Evolutionary conservation across 2,329 filamentous ascomycete genomes (phyloP), one percentile per base, ranked within the genome.

Genomic region (Cladosporium colombiae): DNA sequence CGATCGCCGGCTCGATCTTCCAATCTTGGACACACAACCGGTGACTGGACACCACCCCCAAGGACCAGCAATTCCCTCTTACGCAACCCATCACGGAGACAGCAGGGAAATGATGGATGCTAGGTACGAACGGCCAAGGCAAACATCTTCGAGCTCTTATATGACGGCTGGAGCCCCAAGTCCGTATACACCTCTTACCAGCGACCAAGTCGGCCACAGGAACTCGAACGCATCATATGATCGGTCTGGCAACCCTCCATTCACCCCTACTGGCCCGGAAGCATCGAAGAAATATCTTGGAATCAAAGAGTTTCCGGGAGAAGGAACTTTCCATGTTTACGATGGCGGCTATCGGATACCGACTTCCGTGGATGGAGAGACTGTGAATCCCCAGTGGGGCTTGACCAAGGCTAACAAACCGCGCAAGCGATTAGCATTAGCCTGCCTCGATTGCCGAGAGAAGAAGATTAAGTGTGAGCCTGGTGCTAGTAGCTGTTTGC

Each of bases 391-490:
- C 1, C 91, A 92, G 70, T 97, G 93, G 93, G 93, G 93, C 18
- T 88, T 96, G 11, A 97, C 93, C 40, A 97, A 97, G 79, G 93
- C 93, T 2, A 93, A 93, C 16, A 97, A 96, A 80, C 93, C 93
- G 57, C 87, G 93, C 70, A 97, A 97, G 81, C 86, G 93, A 65
- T 83, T 97, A 65, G 93, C 93, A 27, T 93, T 96, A 76, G 92
- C 92, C n/a, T 97, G 93, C 75, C 85, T 96, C 66, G 95, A 92
- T 14, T 97, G 93, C 77, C 87, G 93, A 60, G 93, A 97, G 80
- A 97, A 97, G 87, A 97, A 97, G 83, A 96, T 97, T 81, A 97
- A 96, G 78, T 97, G 93, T 74, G 92, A 97, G 70, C 93, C 93
- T 1, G 92, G 93, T 72, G 90, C 88, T 70, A 91, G 91, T 46